Evolutionary conservation across 805 yeast species (phyloP).

Genomic region (Spathaspora passalidarum): DNA sequence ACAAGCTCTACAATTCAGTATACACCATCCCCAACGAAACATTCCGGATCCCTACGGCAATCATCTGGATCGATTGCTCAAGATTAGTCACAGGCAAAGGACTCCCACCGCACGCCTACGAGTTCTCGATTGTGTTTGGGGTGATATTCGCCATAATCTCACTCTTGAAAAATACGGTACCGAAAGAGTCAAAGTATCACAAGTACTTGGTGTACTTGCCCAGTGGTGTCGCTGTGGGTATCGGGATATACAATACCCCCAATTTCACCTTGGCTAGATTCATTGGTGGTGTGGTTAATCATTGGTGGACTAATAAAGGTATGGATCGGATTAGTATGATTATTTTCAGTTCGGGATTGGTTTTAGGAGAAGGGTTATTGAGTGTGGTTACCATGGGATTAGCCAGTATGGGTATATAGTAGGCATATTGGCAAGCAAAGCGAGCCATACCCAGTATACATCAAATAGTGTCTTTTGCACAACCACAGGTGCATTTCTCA

Average conservation of each 20-base stretch:
- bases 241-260: slow-evolving; percentile 93
- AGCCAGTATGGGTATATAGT: slow-evolving; percentile 52
- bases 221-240: slow-evolving; percentile 95
- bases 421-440: no score
- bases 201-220: slow-evolving; percentile 63
- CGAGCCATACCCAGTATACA: no score
- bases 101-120: slow-evolving; percentile 73
- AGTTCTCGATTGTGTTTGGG: slow-evolving; percentile 61
- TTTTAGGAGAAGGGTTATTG: slow-evolving; percentile 89
- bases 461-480: no score
- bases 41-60: slow-evolving; percentile 91
- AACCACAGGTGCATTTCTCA: no score
- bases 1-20: slow-evolving; percentile 73
- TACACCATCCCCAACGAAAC: slow-evolving; percentile 81
- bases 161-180: slow-evolving; percentile 54
- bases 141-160: slow-evolving; percentile 66
- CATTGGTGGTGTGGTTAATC: slow-evolving; percentile 75
- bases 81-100: slow-evolving; percentile 89
- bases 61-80: slow-evolving; percentile 96
- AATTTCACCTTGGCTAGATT: slow-evolving; percentile 92
- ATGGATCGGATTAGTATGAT: slow-evolving; percentile 68
- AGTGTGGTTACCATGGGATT: slow-evolving; percentile 79
- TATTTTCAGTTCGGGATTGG: slow-evolving; percentile 87
- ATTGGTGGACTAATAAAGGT: slow-evolving; percentile 43
- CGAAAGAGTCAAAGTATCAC: slow-evolving; percentile 38